A percentile compares a stretch with the other conserved stretches of the same genome.
phyloP scores from a whole-genome alignment of 2,329 filamentous ascomycete species.

The Neofusicoccum laricinum region DNA sequence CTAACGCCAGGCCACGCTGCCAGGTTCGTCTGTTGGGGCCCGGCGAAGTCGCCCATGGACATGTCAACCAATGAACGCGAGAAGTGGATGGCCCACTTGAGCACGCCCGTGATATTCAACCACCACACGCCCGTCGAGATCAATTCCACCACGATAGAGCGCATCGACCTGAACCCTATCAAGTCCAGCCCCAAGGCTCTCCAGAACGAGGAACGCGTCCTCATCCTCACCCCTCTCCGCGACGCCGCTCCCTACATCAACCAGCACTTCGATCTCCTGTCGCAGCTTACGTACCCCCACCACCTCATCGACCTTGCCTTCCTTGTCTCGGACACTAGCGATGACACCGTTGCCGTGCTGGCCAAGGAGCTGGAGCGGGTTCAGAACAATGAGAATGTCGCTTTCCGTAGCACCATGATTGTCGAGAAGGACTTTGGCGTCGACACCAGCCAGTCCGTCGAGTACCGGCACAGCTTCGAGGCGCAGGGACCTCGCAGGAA shows the following conservation, averaged over 20 bases:
- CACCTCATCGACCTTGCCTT: slow-evolving; percentile 93
- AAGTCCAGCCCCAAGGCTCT: slow-evolving; percentile 75
- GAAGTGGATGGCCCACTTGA: slow-evolving; percentile 82
- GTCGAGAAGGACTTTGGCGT: slow-evolving; percentile 89
- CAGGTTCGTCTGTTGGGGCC: slow-evolving; percentile 97
- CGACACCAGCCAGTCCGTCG: slow-evolving; percentile 70
- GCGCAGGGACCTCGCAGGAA: slow-evolving; percentile 89
- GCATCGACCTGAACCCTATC: slow-evolving; percentile 81
- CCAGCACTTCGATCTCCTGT: slow-evolving; percentile 91
- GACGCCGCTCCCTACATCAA: slow-evolving; percentile 79
- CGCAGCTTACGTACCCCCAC: slow-evolving; percentile 89
- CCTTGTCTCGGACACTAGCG: slow-evolving; percentile 84
- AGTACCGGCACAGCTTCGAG: slow-evolving; percentile 79
- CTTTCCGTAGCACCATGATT: slow-evolving; percentile 81
- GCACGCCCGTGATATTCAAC: slow-evolving; percentile 95
- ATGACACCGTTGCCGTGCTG: slow-evolving; percentile 87
- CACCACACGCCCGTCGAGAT: slow-evolving; percentile 84
- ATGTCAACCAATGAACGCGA: slow-evolving; percentile 90
- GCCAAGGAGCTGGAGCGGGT: slow-evolving; percentile 82
- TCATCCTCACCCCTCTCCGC: slow-evolving; percentile 89
- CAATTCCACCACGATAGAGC: slow-evolving; percentile 74
- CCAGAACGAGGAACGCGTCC: slow-evolving; percentile 77
- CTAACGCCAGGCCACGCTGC: slow-evolving; percentile 2
- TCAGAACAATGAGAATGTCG: slow-evolving; percentile 73
- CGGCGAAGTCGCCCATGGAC: slow-evolving; percentile 90